Conservation (phyloP, 2,329 filamentous ascomycete genomes). For the Pestalotiopsis fici region DNA sequence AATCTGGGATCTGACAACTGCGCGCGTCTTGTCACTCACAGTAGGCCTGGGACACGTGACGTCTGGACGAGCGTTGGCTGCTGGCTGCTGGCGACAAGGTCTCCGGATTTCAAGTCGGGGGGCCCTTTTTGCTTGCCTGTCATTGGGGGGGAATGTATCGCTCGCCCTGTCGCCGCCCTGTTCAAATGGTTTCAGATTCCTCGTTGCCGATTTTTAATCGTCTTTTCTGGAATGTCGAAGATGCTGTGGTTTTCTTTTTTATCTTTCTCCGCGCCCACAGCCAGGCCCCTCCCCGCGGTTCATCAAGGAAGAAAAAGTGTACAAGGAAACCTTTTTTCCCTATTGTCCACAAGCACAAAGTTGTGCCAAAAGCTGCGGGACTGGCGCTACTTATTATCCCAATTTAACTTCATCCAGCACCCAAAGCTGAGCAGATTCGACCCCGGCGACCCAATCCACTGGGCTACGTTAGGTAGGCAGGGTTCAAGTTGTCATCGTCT, state of each 20-base stretch:
- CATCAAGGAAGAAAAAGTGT: background rate
- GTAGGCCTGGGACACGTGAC: background rate
- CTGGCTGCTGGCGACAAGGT: background rate
- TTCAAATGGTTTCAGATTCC: background rate
- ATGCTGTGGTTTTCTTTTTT: background rate
- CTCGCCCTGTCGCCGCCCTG: background rate
- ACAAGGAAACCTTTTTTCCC: background rate
- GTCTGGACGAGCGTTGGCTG: too few relatives aligned
- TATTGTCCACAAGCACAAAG: background rate
- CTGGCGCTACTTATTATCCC: background rate
- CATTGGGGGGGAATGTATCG: too few relatives aligned
- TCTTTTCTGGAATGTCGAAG: background rate
- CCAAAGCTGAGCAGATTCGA: background rate
- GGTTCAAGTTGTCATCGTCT: background rate
- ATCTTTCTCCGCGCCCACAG: too few relatives aligned
- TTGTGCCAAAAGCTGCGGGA: background rate
- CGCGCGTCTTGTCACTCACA: background rate
- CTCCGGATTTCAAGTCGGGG: background rate
- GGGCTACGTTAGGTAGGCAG: too few relatives aligned
- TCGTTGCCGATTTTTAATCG: background rate
- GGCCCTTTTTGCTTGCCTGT: background rate
- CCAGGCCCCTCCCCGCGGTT: too few relatives aligned
- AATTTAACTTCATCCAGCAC: background rate
- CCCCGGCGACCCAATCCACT: too few relatives aligned
- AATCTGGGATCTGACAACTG: background rate